phyloP scores from a whole-genome alignment of 768 basidiomycete species.

The Agaricus blazei region DNA sequence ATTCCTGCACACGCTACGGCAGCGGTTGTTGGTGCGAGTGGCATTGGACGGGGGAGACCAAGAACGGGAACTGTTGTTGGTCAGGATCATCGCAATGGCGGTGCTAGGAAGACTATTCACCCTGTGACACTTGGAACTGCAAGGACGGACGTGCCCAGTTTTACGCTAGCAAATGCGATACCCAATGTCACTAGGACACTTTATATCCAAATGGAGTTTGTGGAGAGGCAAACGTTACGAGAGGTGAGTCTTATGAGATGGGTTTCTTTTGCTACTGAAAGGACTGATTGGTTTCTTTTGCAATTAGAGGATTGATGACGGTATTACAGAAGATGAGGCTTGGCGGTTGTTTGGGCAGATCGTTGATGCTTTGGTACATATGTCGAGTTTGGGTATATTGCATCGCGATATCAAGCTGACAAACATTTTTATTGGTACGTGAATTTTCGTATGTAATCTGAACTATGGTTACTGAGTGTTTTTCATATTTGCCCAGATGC shows the following conservation, averaged over 20 bases:
- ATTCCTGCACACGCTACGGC: conserved; percentile 9
- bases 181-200: conserved; percentile 51
- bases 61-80: conserved; percentile 5
- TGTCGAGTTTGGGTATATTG: conserved; percentile 82
- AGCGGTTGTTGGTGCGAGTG: not conserved
- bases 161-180: conserved; percentile 12
- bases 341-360: conserved; percentile 92
- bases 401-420: conserved; percentile 90
- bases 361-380: conserved; percentile 84
- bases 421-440: conserved; percentile 88
- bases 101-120: not conserved
- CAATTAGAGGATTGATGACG: conserved; percentile 69
- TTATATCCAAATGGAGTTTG: conserved; percentile 97
- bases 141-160: conserved; percentile 21
- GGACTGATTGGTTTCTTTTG: not conserved
- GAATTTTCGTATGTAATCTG: not conserved
- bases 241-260: conserved; percentile 44
- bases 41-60: not conserved
- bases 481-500: conserved; percentile 42
- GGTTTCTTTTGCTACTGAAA: not conserved
- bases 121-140: not conserved
- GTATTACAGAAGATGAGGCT: conserved; percentile 76
- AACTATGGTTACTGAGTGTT: not conserved
- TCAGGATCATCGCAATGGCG: not conserved
- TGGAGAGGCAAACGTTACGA: conserved; percentile 84